Base-by-base conservation (phyloP, 495 filamentous ascomycete species). In the Penicillium mononematosum region DNA sequence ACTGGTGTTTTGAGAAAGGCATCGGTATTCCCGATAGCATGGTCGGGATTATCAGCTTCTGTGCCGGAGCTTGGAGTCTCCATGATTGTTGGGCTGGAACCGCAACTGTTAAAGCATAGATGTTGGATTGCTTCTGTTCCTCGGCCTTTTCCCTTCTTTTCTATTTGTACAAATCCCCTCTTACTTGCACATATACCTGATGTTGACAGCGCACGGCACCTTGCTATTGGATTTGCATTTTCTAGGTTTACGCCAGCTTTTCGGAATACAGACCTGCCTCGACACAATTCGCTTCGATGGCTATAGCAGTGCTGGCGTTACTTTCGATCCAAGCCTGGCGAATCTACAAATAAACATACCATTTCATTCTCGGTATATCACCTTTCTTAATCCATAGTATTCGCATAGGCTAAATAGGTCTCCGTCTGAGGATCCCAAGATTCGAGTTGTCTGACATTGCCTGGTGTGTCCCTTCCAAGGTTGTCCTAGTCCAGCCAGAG, bases 1-100 rank as follows among this genome's bases (percentile, higher is more conserved):
- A 96, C 76, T 96, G 89, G 89, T 88, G 89, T 64, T 64, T 85
- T 17, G 87, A 90, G 70, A 75, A 84, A 54, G 91, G 91, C 0
- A 63, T 96, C 36, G 89, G 86, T 0, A 66, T 85, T 51, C 75
- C 92, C 29, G 89, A 85, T 14, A 81, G 70, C 51, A 69, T 92
- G 41, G 85, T 84, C 0, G 88, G 88, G 0, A 65, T 85, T 19
- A 76, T 88, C 53, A 85, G 86, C 68, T 80, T 96, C 58, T 69
- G 83, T 58, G 85, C 75, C 19, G 75, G 70, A 11, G 68, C 67
- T 51, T 78, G 77, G 77, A 67, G 64, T 11, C 54, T 75, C 29
- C 64, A 59, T 45, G 75, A 78, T 52, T 16, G 62, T 9, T 78
- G 76, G 75, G 62, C 56, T 10, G 69, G 63, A 11, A 79, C 75